Evolutionary conservation across 257 asterid genomes (phyloP).

Genomic region (Scutellaria baicalensis): DNA sequence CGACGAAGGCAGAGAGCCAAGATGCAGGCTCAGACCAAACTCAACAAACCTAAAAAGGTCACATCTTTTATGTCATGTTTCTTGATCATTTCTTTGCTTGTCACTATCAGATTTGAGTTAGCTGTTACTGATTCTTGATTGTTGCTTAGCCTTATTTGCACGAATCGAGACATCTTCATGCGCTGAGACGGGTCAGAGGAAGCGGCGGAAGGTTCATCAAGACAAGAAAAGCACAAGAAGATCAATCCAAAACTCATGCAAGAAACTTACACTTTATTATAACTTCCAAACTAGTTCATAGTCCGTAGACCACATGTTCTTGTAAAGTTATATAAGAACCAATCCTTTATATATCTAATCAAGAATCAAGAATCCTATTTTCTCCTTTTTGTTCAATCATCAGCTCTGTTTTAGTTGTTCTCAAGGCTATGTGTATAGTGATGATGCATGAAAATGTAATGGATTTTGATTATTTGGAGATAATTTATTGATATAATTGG

Average conservation of each 20-base stretch:
- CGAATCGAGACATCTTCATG: conserved; percentile 20
- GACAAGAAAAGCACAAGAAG: neutral
- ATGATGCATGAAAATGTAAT: too few species aligned
- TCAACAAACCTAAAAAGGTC: conserved; percentile 4
- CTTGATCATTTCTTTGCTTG: neutral
- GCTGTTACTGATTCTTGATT: neutral
- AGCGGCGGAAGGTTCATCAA: conserved; percentile 10
- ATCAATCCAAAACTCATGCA: neutral
- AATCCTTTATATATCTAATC: too few species aligned
- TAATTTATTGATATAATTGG: too few species aligned
- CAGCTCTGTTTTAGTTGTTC: too few species aligned
- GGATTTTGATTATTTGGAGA: too few species aligned
- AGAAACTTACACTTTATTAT: neutral
- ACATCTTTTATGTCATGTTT: neutral
- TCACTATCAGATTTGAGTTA: too few species aligned
- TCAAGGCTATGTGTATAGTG: too few species aligned
- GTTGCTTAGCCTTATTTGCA: conserved; percentile 8
- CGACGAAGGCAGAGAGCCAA: conserved; percentile 8
- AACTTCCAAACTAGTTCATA: too few species aligned
- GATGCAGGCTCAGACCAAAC: neutral
- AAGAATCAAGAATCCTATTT: too few species aligned
- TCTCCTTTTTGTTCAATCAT: too few species aligned
- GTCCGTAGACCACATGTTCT: too few species aligned
- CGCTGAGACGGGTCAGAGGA: conserved; percentile 13
- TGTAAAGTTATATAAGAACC: too few species aligned